Conservation (phyloP, 192 early-diverging fungal species). For the Entophlyctis luteolus region DNA sequence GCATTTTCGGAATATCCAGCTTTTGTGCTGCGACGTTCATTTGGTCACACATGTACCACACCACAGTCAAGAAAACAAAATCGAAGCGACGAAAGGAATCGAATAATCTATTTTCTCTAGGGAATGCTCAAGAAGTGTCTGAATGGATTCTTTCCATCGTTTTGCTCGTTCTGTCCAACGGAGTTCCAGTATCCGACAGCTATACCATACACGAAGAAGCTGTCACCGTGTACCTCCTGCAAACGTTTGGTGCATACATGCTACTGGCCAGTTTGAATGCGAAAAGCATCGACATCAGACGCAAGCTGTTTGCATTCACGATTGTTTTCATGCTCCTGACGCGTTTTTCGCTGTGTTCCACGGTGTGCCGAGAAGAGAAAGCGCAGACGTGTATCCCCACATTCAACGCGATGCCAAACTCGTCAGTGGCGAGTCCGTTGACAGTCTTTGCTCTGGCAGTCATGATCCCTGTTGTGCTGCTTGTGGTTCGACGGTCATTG, state of each 20-base stretch:
- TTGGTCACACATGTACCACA: background rate
- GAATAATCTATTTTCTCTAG: background rate
- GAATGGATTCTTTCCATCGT: constrained; percentile 23
- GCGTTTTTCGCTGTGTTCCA: constrained; percentile 54
- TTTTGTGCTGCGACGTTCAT: background rate
- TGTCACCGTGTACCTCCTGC: constrained; percentile 61
- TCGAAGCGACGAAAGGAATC: no score
- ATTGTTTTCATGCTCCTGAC: constrained; percentile 47
- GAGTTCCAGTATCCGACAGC: constrained; percentile 81
- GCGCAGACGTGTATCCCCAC: constrained; percentile 75
- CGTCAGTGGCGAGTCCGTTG: constrained; percentile 41
- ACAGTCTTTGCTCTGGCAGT: constrained; percentile 45
- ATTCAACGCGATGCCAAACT: constrained; percentile 64
- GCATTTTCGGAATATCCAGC: constrained; percentile 15
- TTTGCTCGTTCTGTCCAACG: constrained; percentile 52
- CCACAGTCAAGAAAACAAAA: background rate
- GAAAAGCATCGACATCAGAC: background rate
- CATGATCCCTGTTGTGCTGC: constrained; percentile 43
- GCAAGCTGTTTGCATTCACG: constrained; percentile 20
- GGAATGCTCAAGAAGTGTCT: no score
- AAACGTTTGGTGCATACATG: constrained; percentile 58
- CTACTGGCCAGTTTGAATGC: constrained; percentile 26
- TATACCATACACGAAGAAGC: constrained; percentile 86
- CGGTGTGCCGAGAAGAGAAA: constrained; percentile 82
- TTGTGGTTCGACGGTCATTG: constrained; percentile 40